phyloP scores from a whole-genome alignment of 2,329 filamentous ascomycete genomes.

The Neofusicoccum umdonicola region DNA sequence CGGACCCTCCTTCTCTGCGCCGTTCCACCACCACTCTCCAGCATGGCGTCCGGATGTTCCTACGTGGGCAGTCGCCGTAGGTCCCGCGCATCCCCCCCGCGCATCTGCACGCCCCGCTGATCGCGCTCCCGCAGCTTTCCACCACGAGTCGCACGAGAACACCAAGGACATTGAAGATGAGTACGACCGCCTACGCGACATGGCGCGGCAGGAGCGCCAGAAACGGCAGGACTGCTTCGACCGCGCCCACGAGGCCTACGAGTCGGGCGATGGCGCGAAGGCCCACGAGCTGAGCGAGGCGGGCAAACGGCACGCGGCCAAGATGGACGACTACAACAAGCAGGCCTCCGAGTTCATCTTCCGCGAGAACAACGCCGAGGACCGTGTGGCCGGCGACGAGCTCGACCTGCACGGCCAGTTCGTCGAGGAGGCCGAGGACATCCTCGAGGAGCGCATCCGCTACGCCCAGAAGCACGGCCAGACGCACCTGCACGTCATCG shows the following conservation, averaged over 20 bases:
- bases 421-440: conserved; percentile 90
- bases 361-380: conserved; percentile 83
- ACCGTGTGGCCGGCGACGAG: conserved; percentile 72
- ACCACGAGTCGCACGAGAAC: conserved; percentile 53
- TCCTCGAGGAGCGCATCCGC: conserved; percentile 80
- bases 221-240: conserved; percentile 79
- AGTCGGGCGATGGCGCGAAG: conserved; percentile 74
- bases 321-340: conserved; percentile 85
- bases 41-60: neutral
- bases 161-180: conserved; percentile 67
- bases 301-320: conserved; percentile 77
- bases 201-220: conserved; percentile 75
- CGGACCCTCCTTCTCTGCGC: neutral
- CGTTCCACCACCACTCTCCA: neutral
- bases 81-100: neutral
- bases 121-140: conserved; percentile 61
- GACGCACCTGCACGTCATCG: conserved; percentile 87
- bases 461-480: conserved; percentile 72
- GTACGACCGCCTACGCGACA: conserved; percentile 84
- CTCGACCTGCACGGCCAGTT: conserved; percentile 95
- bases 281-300: conserved; percentile 83
- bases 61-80: neutral
- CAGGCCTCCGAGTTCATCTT: conserved; percentile 95
- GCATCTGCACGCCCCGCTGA: neutral
- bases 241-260: conserved; percentile 69